phyloP scores from a whole-genome alignment of 1,139 yeast species.

The Ogataea hybrid region DNA sequence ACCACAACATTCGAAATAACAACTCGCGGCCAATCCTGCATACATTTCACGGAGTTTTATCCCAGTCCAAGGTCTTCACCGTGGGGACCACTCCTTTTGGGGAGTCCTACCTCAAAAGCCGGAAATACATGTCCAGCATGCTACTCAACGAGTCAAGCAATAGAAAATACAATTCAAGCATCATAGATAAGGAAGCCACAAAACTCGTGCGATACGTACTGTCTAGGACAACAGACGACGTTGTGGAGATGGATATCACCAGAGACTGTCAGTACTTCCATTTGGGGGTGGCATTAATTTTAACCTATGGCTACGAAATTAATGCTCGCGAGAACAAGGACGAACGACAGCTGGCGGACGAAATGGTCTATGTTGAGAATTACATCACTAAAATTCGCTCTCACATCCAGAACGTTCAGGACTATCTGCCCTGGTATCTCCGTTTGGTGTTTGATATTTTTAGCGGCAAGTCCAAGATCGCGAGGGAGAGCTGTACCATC shows the following conservation, averaged over 20 bases:
- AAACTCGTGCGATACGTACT: conserved; percentile 29
- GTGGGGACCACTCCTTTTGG: conserved; percentile 78
- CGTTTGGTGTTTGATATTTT: conserved; percentile 32
- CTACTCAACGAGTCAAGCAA: conserved; percentile 42
- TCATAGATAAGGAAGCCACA: conserved; percentile 46
- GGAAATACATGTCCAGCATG: conserved; percentile 52
- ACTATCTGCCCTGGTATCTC: conserved; percentile 52
- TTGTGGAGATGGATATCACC: conserved; percentile 17
- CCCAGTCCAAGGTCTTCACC: conserved; percentile 57
- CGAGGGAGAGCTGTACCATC: conserved; percentile 39
- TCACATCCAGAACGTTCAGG: conserved; percentile 58
- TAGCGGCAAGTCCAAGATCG: conserved; percentile 30
- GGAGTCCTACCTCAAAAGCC: conserved; percentile 47
- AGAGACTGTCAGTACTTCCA: conserved; percentile 47
- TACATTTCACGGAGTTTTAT: conserved; percentile 67
- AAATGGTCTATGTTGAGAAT: conserved; percentile 63
- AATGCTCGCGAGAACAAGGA: conserved; percentile 40
- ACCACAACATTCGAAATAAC: conserved; percentile 48
- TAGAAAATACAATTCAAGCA: conserved; percentile 32
- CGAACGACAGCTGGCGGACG: conserved; percentile 42
- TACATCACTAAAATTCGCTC: conserved; percentile 62
- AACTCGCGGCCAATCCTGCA: conserved; percentile 67
- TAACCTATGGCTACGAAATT: conserved; percentile 60
- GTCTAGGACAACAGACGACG: neutral
- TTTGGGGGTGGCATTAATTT: conserved; percentile 51